Evolutionary conservation across 139 green algal species (phyloP).

Genomic region (Desmodesmus armatus): DNA sequence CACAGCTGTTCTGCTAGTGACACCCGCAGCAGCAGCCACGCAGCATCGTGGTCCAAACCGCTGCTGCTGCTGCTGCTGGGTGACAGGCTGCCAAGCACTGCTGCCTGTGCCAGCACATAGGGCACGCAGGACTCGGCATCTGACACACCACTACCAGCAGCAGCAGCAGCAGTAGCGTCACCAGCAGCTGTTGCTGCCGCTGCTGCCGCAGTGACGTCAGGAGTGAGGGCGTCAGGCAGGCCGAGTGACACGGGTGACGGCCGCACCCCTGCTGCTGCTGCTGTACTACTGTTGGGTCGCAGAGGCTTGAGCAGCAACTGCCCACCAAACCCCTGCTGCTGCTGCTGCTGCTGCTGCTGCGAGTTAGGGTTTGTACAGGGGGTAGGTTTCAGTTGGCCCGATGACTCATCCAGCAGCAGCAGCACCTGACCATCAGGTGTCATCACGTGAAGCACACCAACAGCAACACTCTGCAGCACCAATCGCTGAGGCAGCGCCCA

Average conservation of each 20-base stretch:
- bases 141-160: background rate
- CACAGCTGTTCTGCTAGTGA: background rate
- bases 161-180: background rate
- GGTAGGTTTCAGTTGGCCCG: background rate
- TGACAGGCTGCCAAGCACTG: background rate
- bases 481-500: no score
- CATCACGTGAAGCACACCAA: no score
- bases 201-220: no score
- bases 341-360: background rate
- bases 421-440: background rate
- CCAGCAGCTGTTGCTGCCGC: background rate
- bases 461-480: no score
- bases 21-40: background rate
- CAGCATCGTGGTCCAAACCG: background rate
- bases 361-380: background rate
- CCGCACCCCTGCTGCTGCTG: no score
- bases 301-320: no score
- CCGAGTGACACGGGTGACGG: no score
- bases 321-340: background rate
- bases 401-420: background rate
- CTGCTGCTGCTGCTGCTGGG: slow-evolving; percentile 11
- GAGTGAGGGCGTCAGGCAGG: no score
- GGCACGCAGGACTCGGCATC: background rate
- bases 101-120: slow-evolving; percentile 9
- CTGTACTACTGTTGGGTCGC: no score